Evolutionary conservation across 2,329 filamentous ascomycete genomes (phyloP).

Genomic region (Cladosporium phlei): DNA sequence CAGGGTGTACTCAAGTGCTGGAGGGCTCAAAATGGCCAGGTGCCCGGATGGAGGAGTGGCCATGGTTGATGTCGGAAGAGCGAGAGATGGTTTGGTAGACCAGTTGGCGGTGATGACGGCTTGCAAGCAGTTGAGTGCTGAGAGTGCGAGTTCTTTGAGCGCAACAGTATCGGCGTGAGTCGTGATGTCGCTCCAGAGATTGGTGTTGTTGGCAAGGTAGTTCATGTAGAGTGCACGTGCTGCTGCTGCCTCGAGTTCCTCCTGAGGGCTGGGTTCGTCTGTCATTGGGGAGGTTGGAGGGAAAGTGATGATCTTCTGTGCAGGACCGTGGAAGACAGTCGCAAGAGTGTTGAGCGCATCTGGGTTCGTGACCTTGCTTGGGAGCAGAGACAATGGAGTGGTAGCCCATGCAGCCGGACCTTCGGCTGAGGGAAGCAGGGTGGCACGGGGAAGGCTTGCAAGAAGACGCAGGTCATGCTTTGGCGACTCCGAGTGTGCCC

Average conservation of each 20-base stretch:
- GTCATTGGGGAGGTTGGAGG: constrained; percentile 27
- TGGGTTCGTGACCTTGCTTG: constrained; percentile 48
- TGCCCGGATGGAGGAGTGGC: constrained; percentile 39
- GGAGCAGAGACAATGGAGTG: constrained; percentile 46
- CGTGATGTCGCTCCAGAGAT: constrained; percentile 50
- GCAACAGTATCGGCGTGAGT: constrained; percentile 53
- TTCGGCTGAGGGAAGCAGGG: constrained; percentile 42
- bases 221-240: constrained; percentile 53
- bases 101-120: constrained; percentile 53
- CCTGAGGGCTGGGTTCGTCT: constrained; percentile 21
- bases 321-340: constrained; percentile 53
- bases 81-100: constrained; percentile 29
- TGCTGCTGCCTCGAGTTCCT: constrained; percentile 43
- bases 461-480: constrained; percentile 54
- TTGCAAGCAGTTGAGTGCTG: constrained; percentile 49
- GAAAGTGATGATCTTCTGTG: constrained; percentile 29
- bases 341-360: constrained; percentile 53
- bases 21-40: constrained; percentile 50
- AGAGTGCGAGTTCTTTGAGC: constrained; percentile 53
- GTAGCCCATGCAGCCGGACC: constrained; percentile 25
- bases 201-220: constrained; percentile 48
- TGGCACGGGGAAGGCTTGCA: constrained; percentile 51
- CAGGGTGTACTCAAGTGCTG: constrained; percentile 46
- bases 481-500: constrained; percentile 52
- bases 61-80: constrained; percentile 23